Percentiles rank a stretch among this genome's conserved stretches.
These are phyloP conservation scores for Chytridiales sp. DNA, from an alignment of 371 early-diverging fungal genomes.

Conservation along the genomic window DNA sequence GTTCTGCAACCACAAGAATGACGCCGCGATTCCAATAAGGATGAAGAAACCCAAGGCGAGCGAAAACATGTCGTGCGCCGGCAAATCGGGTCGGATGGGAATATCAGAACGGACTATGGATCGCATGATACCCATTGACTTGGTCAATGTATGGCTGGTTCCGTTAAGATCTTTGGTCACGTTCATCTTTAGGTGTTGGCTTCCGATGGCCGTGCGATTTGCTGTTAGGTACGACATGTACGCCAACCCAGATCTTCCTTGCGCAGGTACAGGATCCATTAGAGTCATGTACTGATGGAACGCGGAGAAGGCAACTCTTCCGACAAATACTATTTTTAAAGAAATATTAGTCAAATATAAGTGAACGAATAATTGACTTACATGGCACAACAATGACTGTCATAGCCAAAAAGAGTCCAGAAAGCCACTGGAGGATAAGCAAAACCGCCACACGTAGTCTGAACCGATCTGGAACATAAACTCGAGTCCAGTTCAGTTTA, in stretches of 20 bases:
- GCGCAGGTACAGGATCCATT: not conserved
- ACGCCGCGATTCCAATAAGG: constrained; percentile 15
- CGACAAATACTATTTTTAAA: constrained; percentile 27
- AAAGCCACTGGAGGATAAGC: constrained; percentile 37
- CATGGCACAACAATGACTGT: constrained; percentile 25
- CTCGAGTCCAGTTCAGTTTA: constrained; percentile 45
- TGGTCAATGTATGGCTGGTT: not conserved
- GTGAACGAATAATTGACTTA: constrained; percentile 10
- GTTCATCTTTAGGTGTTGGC: not conserved
- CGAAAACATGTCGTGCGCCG: constrained; percentile 45
- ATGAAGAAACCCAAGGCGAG: constrained; percentile 33
- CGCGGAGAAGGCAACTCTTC: constrained; percentile 25
- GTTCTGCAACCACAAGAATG: constrained; percentile 4
- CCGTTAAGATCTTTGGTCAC: too few species aligned
- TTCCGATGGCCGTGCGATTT: too few species aligned
- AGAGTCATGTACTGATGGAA: constrained; percentile 16
- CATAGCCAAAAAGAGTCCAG: constrained; percentile 21
- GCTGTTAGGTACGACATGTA: not conserved
- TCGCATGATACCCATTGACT: not conserved
- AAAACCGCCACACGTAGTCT: constrained; percentile 23
- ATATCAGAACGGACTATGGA: not conserved
- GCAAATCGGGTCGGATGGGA: constrained; percentile 37
- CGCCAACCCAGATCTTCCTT: not conserved
- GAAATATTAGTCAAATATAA: not conserved
- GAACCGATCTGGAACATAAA: constrained; percentile 42